Percentiles rank a stretch among this genome's conserved stretches.
phyloP scores from a whole-genome alignment of 2,329 filamentous ascomycete genomes.

The Beauveria varroae region DNA sequence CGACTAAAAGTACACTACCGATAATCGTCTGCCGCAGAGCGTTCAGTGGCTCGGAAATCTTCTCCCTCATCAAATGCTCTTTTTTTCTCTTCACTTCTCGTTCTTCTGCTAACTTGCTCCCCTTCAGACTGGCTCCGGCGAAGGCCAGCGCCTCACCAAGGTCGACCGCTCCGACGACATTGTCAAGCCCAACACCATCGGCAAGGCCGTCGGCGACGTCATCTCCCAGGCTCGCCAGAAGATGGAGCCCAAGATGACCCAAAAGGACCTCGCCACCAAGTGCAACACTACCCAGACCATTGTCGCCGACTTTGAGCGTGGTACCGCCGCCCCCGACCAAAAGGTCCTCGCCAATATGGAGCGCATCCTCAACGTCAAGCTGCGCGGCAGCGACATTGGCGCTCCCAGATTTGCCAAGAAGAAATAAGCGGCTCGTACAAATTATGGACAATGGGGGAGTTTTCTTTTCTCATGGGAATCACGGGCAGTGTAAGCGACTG shows the following conservation, averaged over 20 bases:
- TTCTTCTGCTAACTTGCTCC: neutral
- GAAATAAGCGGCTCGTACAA: conserved; percentile 26
- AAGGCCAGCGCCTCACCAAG: conserved; percentile 95
- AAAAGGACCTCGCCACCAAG: conserved; percentile 79
- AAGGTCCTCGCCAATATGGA: conserved; percentile 74
- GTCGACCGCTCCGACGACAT: conserved; percentile 97
- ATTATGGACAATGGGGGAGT: neutral
- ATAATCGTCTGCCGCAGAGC: neutral
- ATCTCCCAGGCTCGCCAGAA: conserved; percentile 74
- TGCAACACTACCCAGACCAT: conserved; percentile 79
- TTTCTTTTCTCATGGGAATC: conserved; percentile 10
- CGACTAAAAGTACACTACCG: neutral
- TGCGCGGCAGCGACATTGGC: conserved; percentile 80
- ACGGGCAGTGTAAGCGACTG: conserved; percentile 8
- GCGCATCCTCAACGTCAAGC: conserved; percentile 77
- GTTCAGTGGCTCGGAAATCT: neutral
- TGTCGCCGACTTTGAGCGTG: conserved; percentile 80
- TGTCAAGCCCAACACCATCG: conserved; percentile 91
- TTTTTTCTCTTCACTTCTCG: neutral
- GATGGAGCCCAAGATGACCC: conserved; percentile 91
- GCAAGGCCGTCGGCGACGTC: conserved; percentile 69
- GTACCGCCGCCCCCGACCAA: conserved; percentile 71
- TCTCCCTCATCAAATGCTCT: neutral
- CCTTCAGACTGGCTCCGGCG: conserved; percentile 31
- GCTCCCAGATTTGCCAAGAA: conserved; percentile 76